Evolutionary conservation across 2,329 filamentous ascomycete species (phyloP).

Genomic region (Calonectria crousiana): DNA sequence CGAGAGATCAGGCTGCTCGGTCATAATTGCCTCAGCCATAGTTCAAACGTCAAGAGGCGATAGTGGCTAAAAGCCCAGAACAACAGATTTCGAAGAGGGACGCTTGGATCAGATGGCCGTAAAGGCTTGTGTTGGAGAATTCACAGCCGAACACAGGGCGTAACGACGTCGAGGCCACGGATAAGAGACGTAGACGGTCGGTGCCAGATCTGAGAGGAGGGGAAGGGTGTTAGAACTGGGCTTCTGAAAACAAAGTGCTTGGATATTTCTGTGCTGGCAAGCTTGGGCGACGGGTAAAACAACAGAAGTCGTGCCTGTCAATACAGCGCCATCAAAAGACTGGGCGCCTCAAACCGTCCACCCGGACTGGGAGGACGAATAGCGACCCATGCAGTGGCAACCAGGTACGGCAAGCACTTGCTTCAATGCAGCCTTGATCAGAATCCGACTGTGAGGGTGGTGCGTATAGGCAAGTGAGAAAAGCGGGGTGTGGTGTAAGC

Average conservation of each 20-base stretch:
- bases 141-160: constrained; percentile 24
- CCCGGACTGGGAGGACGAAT: background rate
- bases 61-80: constrained; percentile 9
- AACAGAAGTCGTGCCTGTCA: background rate
- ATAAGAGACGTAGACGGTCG: constrained; percentile 37
- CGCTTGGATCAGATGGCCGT: constrained; percentile 29
- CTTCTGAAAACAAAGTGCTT: constrained; percentile 10
- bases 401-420: background rate
- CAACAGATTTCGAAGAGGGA: background rate
- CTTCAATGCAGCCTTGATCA: background rate
- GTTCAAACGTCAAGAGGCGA: constrained; percentile 25
- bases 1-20: constrained; percentile 63
- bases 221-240: constrained; percentile 38
- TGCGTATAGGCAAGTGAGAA: background rate
- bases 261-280: background rate
- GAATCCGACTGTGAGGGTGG: background rate
- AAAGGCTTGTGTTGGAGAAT: constrained; percentile 24
- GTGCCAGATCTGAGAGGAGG: constrained; percentile 37
- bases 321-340: background rate
- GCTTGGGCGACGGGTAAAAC: background rate
- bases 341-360: background rate
- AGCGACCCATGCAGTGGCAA: background rate
- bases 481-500: background rate
- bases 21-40: constrained; percentile 62
- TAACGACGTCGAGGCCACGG: constrained; percentile 38